Conservation (phyloP, 2,329 filamentous ascomycete species). For the Arachnopeziza araneosa region DNA sequence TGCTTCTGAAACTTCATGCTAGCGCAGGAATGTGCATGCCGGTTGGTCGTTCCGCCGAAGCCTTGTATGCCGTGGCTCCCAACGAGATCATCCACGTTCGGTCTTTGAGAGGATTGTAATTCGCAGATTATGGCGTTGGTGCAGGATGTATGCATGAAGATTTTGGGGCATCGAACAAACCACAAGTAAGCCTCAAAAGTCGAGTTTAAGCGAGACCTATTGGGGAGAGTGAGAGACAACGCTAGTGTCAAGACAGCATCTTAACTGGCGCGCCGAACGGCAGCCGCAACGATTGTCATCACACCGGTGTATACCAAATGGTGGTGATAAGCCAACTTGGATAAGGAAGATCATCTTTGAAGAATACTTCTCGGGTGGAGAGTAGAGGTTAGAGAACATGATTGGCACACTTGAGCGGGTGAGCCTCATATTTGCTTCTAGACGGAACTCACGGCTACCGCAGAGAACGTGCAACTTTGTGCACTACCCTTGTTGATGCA, state of each 20-base stretch:
- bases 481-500: no score
- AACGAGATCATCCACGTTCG: neutral
- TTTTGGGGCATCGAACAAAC: neutral
- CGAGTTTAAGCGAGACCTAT: neutral
- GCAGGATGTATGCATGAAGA: neutral
- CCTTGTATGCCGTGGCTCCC: neutral
- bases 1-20: neutral
- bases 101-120: neutral
- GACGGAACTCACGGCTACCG: no score
- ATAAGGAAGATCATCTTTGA: neutral
- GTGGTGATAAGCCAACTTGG: neutral
- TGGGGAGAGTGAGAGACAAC: neutral
- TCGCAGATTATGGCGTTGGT: neutral
- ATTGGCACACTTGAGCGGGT: neutral
- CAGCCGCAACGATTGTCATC: neutral
- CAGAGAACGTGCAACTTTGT: no score
- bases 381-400: neutral
- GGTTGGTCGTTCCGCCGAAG: neutral
- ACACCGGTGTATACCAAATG: neutral
- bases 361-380: neutral
- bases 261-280: neutral
- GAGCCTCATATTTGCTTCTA: neutral
- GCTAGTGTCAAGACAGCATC: neutral
- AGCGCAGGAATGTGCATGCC: neutral
- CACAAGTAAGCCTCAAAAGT: neutral